Evolutionary conservation across 2,329 filamentous ascomycete genomes (phyloP).

Genomic region (Harringtonia lauricola): DNA sequence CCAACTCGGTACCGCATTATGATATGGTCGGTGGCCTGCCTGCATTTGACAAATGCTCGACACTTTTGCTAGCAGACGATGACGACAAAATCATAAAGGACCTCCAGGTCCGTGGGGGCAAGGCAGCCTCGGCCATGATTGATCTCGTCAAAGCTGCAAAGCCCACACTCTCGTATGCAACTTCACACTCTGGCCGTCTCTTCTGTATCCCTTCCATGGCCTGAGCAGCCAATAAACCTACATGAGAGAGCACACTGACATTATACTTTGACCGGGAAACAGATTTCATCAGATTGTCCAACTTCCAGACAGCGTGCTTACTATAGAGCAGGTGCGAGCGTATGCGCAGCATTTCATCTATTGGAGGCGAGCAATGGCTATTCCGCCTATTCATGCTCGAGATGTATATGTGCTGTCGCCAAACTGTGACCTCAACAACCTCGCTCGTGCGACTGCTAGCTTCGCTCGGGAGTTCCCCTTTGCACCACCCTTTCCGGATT

Average conservation of each 20-base stretch:
- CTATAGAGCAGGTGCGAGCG: conserved; percentile 69
- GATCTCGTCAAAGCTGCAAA: conserved; percentile 71
- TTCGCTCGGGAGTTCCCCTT: conserved; percentile 77
- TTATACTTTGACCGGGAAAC: neutral
- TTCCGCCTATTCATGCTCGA: conserved; percentile 78
- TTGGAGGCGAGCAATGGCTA: conserved; percentile 86
- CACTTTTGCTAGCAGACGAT: conserved; percentile 73
- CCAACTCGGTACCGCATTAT: conserved; percentile 61
- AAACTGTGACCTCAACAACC: conserved; percentile 66
- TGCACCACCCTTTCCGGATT: conserved; percentile 71
- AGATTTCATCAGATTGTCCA: conserved; percentile 58
- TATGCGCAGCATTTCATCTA: conserved; percentile 91
- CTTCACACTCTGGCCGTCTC: neutral
- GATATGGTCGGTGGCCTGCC: conserved; percentile 56
- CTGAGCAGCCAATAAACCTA: no score
- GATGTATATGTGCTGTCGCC: conserved; percentile 89
- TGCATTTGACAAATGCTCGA: conserved; percentile 76
- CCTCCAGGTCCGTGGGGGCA: conserved; percentile 66
- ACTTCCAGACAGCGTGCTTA: conserved; percentile 51
- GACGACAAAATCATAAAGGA: conserved; percentile 66
- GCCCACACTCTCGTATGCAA: conserved; percentile 45
- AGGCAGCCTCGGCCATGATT: conserved; percentile 65
- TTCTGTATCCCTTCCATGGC: no score
- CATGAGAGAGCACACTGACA: no score
- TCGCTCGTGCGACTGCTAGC: conserved; percentile 56